Evolutionary conservation across 148 eudicot species (phyloP).

Genomic region (Rhododendron williamsianum): DNA sequence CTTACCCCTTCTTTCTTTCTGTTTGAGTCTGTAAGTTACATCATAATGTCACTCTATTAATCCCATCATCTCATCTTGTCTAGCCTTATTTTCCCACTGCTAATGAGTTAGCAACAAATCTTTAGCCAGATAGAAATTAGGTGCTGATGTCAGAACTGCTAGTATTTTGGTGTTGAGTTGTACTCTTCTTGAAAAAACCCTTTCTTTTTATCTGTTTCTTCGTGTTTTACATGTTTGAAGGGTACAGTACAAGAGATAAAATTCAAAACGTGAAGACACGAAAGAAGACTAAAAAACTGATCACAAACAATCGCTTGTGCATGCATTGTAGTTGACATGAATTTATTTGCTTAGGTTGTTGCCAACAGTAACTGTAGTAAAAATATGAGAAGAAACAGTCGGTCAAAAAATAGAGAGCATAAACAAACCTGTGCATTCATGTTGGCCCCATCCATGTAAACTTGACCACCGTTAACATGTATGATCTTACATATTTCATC

Average conservation of each 20-base stretch:
- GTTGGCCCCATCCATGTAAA: constrained; percentile 99
- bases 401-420: not conserved
- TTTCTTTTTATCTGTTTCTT: not conserved
- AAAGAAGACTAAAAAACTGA: not conserved
- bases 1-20: not conserved
- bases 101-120: not conserved
- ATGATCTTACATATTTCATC: constrained; percentile 96
- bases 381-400: not conserved
- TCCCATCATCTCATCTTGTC: not conserved
- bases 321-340: not conserved
- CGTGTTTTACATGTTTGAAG: not conserved
- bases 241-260: not conserved
- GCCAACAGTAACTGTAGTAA: not conserved
- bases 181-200: not conserved
- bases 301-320: not conserved
- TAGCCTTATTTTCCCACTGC: not conserved
- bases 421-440: constrained; percentile 93
- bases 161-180: not conserved
- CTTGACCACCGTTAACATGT: constrained; percentile 99
- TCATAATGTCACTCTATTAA: not conserved
- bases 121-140: no score
- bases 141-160: not conserved
- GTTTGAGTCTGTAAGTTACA: not conserved
- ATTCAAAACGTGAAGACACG: not conserved
- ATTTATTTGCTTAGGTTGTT: not conserved